These are phyloP conservation scores for Fusarium buharicum DNA, from an alignment of 2,329 filamentous ascomycete species.

Conservation along the genomic window DNA sequence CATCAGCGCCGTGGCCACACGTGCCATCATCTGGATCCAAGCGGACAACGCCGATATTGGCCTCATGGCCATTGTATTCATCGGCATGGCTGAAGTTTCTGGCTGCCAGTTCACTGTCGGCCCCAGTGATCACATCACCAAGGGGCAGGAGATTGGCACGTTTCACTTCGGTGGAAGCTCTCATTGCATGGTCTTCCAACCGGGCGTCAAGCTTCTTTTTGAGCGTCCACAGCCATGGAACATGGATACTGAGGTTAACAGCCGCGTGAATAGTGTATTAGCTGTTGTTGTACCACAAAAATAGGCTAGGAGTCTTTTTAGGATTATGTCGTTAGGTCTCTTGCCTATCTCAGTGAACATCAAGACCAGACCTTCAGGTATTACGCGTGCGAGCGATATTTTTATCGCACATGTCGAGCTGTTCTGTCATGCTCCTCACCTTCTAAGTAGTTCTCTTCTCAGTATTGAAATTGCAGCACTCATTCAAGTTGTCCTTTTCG, in stretches of 20 bases:
- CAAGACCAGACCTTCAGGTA: too few relatives aligned
- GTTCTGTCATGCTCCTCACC: too few relatives aligned
- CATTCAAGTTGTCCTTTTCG: too few relatives aligned
- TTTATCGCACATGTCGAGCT: too few relatives aligned
- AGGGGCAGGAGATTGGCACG: constrained; percentile 15
- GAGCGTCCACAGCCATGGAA: not conserved
- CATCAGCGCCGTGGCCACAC: constrained; percentile 9
- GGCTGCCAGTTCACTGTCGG: constrained; percentile 5
- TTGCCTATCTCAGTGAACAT: too few relatives aligned
- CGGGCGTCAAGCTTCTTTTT: not conserved
- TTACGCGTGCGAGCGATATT: too few relatives aligned
- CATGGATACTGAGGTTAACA: not conserved
- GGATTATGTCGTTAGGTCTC: too few relatives aligned
- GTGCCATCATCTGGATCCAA: constrained; percentile 9
- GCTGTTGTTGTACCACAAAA: not conserved
- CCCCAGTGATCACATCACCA: fast-evolving
- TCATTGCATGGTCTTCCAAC: constrained; percentile 6
- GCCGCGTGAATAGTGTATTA: not conserved
- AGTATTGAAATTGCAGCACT: too few relatives aligned
- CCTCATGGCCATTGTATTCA: constrained; percentile 5
- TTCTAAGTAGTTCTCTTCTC: too few relatives aligned
- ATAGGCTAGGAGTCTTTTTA: too few relatives aligned
- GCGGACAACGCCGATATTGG: not conserved
- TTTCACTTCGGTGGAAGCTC: constrained; percentile 15
- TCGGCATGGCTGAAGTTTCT: constrained; percentile 7